A percentile compares a stretch with the other conserved stretches of the same genome.
Evolutionary conservation across 225 moss, liverwort and hornwort species (phyloP).

Genomic region (Marchantia polymorpha): DNA sequence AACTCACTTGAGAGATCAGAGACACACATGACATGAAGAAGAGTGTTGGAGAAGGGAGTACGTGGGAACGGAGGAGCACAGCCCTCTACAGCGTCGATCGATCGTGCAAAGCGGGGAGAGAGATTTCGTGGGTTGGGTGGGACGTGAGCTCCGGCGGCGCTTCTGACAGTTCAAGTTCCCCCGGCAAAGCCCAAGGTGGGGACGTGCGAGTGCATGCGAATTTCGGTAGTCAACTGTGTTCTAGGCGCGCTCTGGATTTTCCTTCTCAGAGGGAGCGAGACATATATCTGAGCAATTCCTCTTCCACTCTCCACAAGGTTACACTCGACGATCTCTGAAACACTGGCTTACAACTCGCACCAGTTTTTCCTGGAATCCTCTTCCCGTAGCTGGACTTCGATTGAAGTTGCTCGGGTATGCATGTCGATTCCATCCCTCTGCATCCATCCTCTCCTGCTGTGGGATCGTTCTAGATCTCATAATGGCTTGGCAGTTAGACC

Average conservation of each 20-base stretch:
- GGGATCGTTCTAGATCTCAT: not conserved
- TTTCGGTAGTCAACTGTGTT: not conserved
- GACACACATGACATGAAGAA: not conserved
- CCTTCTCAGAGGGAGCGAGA: not conserved
- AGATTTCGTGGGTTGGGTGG: not conserved
- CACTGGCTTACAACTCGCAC: not conserved
- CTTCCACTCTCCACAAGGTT: not conserved
- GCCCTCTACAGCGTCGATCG: not conserved
- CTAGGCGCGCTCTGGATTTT: not conserved
- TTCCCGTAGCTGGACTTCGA: slow-evolving; percentile 9
- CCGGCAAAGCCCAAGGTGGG: slow-evolving; percentile 11
- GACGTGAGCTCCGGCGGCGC: slow-evolving; percentile 10
- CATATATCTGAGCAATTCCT: not conserved
- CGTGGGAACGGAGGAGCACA: not conserved
- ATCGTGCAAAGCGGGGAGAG: not conserved
- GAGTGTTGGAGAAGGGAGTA: not conserved
- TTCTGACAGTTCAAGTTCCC: not conserved
- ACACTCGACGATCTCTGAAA: not conserved
- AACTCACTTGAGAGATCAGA: not conserved
- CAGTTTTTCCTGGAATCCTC: not conserved
- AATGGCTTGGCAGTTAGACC: not conserved
- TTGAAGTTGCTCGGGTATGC: slow-evolving; percentile 5
- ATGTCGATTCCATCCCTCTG: not conserved
- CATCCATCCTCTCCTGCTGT: not conserved
- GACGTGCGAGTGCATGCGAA: slow-evolving; percentile 5